A percentile compares a stretch with the other conserved stretches of the same genome.
These are phyloP conservation scores for Basidiobolus meristosporus DNA, from an alignment of 371 early-diverging fungal genomes.

Conservation along the genomic window DNA sequence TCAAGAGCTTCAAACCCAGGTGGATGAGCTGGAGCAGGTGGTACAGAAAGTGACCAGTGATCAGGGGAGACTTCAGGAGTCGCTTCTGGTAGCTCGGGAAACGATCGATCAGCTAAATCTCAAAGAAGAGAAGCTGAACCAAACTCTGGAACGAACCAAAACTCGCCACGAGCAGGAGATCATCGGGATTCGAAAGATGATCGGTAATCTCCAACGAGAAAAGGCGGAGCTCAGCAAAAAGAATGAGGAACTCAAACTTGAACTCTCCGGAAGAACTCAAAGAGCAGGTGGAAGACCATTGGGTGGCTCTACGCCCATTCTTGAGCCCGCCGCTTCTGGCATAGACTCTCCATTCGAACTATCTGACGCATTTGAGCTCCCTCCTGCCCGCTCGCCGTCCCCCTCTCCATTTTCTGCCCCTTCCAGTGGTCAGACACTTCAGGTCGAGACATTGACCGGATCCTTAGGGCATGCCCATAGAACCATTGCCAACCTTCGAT, in stretches of 20 bases:
- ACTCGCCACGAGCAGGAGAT: conserved; percentile 43
- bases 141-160: conserved; percentile 27
- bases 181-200: conserved; percentile 27
- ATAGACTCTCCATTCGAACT: neutral
- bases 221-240: conserved; percentile 31
- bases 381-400: conserved; percentile 8
- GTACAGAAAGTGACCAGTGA: conserved; percentile 21
- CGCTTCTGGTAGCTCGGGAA: conserved; percentile 23
- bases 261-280: neutral
- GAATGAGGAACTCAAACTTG: conserved; percentile 27
- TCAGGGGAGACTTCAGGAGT: conserved; percentile 28
- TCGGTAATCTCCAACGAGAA: conserved; percentile 38
- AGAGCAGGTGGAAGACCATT: neutral
- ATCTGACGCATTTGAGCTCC: neutral
- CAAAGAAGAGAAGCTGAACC: conserved; percentile 29
- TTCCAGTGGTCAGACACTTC: conserved; percentile 10
- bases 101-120: conserved; percentile 39
- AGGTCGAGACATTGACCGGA: conserved; percentile 7
- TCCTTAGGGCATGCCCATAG: conserved; percentile 5
- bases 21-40: neutral
- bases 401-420: conserved; percentile 12
- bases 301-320: neutral
- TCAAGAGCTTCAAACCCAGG: conserved; percentile 23
- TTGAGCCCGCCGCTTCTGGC: neutral
- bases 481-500: neutral